These are phyloP conservation scores for Theileria annulata DNA, from an alignment of 169 alveolate genomes.

Conservation along the genomic window DNA sequence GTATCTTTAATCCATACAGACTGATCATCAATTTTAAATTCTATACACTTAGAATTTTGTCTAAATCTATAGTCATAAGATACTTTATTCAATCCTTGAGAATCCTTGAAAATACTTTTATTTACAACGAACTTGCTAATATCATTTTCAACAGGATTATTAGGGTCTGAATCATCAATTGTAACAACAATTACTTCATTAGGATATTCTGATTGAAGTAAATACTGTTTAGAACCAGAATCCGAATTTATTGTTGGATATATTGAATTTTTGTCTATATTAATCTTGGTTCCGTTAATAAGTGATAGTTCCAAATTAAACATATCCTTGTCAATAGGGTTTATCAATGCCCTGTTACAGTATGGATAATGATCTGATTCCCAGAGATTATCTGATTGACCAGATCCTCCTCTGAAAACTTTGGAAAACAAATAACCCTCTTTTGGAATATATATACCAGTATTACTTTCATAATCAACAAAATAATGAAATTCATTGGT, in stretches of 20 bases:
- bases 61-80: neutral
- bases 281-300: neutral
- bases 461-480: constrained; percentile 1
- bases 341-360: neutral
- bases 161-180: neutral
- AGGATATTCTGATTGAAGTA: constrained; percentile 1
- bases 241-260: neutral
- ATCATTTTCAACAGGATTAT: neutral
- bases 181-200: neutral
- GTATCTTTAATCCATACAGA: neutral
- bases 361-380: neutral
- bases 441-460: constrained; percentile 10
- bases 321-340: neutral
- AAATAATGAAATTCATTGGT: constrained; percentile 6
- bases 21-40: constrained; percentile 1
- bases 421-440: neutral
- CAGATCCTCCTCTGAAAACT: neutral
- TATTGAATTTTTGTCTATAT: neutral
- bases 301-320: neutral
- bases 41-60: neutral
- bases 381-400: neutral
- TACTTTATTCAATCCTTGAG: neutral
- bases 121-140: neutral
- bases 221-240: neutral
- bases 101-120: neutral